A percentile compares a stretch with the other conserved stretches of the same genome.
These are phyloP conservation scores for Penicillium nordicum DNA, from an alignment of 2,329 filamentous ascomycete genomes.

Conservation along the genomic window DNA sequence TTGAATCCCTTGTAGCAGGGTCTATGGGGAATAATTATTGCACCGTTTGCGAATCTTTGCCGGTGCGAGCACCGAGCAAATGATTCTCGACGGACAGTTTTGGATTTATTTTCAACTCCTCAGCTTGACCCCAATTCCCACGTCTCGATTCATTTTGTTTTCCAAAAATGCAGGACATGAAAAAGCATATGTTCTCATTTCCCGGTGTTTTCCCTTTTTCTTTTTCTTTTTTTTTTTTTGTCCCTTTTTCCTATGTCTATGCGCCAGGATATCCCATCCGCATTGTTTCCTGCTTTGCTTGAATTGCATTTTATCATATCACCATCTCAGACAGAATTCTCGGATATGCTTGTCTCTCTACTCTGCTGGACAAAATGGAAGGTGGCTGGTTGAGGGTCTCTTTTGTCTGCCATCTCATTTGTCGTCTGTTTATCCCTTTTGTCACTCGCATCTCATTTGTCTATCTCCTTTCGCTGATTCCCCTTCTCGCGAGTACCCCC, in stretches of 20 bases:
- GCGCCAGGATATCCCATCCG: constrained; percentile 1
- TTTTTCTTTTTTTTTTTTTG: neutral
- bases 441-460: constrained; percentile 1
- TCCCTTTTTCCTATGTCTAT: neutral
- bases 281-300: neutral
- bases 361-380: neutral
- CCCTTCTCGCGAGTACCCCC: constrained; percentile 24
- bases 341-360: neutral
- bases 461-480: neutral
- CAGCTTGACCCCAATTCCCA: neutral
- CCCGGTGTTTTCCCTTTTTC: neutral
- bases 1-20: constrained; percentile 20
- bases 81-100: neutral
- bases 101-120: neutral
- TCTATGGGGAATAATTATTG: constrained; percentile 19
- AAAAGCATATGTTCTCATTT: constrained; percentile 4
- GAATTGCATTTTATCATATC: neutral
- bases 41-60: neutral
- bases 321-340: neutral
- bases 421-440: neutral
- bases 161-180: constrained; percentile 2
- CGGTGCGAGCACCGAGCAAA: neutral
- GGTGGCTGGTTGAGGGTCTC: neutral
- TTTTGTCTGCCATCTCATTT: constrained; percentile 7
- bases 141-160: neutral